phyloP scores from a whole-genome alignment of 192 early-diverging fungal species.

The Helicostylum pulchrum region DNA sequence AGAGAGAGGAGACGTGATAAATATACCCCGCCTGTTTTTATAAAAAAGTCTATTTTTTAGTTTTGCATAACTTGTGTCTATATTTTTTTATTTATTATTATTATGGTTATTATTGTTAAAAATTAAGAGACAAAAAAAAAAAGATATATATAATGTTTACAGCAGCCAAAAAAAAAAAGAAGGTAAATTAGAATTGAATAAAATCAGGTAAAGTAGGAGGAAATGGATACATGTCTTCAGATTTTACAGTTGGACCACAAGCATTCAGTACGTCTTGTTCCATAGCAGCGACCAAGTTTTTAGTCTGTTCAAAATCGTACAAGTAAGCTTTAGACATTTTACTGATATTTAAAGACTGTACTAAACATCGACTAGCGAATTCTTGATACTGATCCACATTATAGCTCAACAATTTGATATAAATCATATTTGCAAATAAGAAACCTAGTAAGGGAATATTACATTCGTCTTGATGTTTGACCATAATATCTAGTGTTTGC shows the following conservation, averaged over 20 bases:
- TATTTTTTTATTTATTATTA: no score
- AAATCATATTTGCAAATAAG: conserved; percentile 36
- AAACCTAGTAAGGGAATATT: conserved; percentile 33
- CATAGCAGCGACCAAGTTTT: conserved; percentile 29
- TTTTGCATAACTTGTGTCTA: no score
- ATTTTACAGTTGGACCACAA: conserved; percentile 7
- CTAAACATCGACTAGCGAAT: conserved; percentile 28
- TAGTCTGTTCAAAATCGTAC: conserved; percentile 38
- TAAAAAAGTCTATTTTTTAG: no score
- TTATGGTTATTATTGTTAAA: no score
- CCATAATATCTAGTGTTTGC: conserved; percentile 30
- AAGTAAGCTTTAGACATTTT: conserved; percentile 25
- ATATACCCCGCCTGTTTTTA: no score
- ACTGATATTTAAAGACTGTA: conserved; percentile 29
- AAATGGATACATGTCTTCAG: not conserved
- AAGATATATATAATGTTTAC: not conserved
- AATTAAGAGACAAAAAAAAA: no score
- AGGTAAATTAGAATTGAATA: not conserved
- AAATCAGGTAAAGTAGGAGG: conserved; percentile 14
- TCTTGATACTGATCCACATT: conserved; percentile 21
- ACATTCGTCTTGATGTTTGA: conserved; percentile 32
- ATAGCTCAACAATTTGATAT: conserved; percentile 32
- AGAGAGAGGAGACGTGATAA: no score
- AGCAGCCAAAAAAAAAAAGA: not conserved
- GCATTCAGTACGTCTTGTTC: conserved; percentile 25